A percentile compares a stretch with the other conserved stretches of the same genome.
phyloP scores from a whole-genome alignment of 2,329 filamentous ascomycete genomes.

The Pleurostoma richardsiae region DNA sequence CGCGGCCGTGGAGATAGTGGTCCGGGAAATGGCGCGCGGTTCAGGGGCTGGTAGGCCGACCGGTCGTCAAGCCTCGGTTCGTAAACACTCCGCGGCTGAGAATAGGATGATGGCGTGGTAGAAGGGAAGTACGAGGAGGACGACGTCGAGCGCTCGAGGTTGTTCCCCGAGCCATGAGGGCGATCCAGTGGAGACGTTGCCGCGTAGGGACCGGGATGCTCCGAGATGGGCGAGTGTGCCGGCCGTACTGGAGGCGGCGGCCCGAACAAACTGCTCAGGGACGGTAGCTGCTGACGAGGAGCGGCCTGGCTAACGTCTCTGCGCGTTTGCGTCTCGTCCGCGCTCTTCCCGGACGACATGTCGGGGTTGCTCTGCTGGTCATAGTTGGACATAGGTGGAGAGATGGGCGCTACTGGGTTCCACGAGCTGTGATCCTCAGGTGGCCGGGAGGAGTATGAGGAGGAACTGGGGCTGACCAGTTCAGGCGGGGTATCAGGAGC shows the following conservation, averaged over 20 bases:
- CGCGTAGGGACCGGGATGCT: slow-evolving; percentile 35
- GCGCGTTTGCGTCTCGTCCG: slow-evolving; percentile 28
- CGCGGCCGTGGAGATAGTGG: slow-evolving; percentile 39
- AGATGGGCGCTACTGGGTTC: slow-evolving; percentile 37
- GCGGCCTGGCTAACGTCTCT: slow-evolving; percentile 23
- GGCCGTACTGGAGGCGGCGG: slow-evolving; percentile 34
- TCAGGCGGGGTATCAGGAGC: slow-evolving; percentile 50
- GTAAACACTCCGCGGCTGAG: slow-evolving; percentile 40
- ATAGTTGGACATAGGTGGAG: slow-evolving; percentile 56
- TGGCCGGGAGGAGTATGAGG: slow-evolving; percentile 37
- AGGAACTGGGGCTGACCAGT: slow-evolving; percentile 45
- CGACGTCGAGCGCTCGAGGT: slow-evolving; percentile 30
- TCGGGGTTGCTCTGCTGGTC: slow-evolving; percentile 39
- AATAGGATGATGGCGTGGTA: slow-evolving; percentile 24
- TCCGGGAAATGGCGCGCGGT: slow-evolving; percentile 29
- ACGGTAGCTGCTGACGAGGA: slow-evolving; percentile 45
- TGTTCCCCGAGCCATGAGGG: slow-evolving; percentile 30
- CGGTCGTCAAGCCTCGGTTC: slow-evolving; percentile 40
- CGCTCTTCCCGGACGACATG: slow-evolving; percentile 34
- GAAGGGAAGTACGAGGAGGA: slow-evolving; percentile 44
- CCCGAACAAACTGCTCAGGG: slow-evolving; percentile 53
- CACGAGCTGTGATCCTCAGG: slow-evolving; percentile 37
- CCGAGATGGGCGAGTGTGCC: slow-evolving; percentile 39
- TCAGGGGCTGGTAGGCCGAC: slow-evolving; percentile 24
- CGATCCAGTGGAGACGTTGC: slow-evolving; percentile 42